Base-by-base conservation (phyloP, 2,329 filamentous ascomycete species). In the Fusarium circinatum region DNA sequence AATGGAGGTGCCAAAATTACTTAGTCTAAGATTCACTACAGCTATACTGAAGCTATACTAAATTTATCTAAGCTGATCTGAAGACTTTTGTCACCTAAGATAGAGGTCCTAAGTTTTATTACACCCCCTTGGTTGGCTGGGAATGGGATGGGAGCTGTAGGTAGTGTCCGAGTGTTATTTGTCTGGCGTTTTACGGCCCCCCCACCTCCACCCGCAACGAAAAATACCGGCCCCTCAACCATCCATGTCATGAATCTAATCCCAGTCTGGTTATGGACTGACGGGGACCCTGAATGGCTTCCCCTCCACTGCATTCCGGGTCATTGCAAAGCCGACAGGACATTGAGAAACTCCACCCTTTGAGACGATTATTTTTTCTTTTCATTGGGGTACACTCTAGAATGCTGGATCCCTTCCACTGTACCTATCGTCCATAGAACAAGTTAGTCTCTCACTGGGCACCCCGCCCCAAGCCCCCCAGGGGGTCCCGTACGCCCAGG, bases 301-400 rank as follows among this genome's bases (percentile, higher is more conserved):
- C 57, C 68, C 68, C 62, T 71, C 69, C 57, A 71, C 57, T 63
- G 39, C 41, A 60, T 64, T 65, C 70, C 65, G 59, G 67, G 65
- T 42, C 47, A 65, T 70, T 54, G 28, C 52, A 70, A 54, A 59
- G 47, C 67, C 59, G 59, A 70, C 24, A 44, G 20, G 62, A 66
- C 30, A 55, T 55, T 55, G 51, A 55, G 51, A 55, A 55, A 55
- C 34, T 55, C 34, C 51, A 55, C 51, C 34, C 30, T 42, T 48
- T 54, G 39, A 14, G 22, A 65, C 15, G 36, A 54, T 48, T 26
- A 32, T 56, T 78, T 52, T 56, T 78, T 34, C 32, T 45, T 73
- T 74, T 75, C 72, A 73, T 78, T 78, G 76, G 76, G 76, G 76
- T 45, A 56, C 65, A 60, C 45, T 67, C 17, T 41, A 61, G 44